phyloP scores from a whole-genome alignment of 2,329 filamentous ascomycete species.

The Aureobasidium sp. region DNA sequence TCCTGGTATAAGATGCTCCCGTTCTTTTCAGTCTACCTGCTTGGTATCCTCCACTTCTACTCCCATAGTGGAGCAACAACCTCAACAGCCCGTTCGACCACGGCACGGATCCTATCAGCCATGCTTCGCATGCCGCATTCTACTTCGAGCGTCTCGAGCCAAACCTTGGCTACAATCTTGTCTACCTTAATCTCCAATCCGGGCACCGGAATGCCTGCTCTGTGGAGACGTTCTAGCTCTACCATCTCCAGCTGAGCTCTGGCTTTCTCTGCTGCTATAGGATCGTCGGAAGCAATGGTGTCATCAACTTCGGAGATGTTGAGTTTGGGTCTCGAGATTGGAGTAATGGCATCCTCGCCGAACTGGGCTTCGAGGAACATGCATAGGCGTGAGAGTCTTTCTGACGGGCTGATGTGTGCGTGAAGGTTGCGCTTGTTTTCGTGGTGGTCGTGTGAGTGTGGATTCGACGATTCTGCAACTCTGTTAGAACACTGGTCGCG shows the following conservation, averaged over 20 bases:
- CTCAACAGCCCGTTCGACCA: conserved; percentile 85
- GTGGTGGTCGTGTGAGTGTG: conserved; percentile 43
- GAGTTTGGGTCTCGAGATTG: conserved; percentile 61
- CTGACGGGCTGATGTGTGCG: conserved; percentile 61
- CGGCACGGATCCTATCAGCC: conserved; percentile 75
- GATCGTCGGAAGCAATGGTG: conserved; percentile 35
- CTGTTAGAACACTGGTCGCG: background rate
- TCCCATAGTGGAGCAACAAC: conserved; percentile 19
- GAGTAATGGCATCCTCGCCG: conserved; percentile 71
- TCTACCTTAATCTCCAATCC: conserved; percentile 83
- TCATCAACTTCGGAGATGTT: conserved; percentile 25
- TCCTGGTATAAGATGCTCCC: background rate
- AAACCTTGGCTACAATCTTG: conserved; percentile 78
- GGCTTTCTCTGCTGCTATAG: conserved; percentile 46
- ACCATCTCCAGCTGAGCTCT: conserved; percentile 40
- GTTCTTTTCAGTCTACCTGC: background rate
- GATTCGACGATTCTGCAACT: conserved; percentile 30
- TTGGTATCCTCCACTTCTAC: background rate
- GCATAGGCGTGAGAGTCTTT: conserved; percentile 77
- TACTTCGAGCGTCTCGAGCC: conserved; percentile 86
- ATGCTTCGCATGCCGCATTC: conserved; percentile 77
- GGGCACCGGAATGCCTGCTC: conserved; percentile 81
- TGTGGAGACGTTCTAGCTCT: conserved; percentile 73
- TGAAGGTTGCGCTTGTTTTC: conserved; percentile 61
- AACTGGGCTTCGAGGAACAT: conserved; percentile 98